Percentiles rank a stretch among this genome's conserved stretches.
These are phyloP conservation scores for Cucurbita argyrosperma DNA, from an alignment of 306 rosid species.

Conservation along the genomic window DNA sequence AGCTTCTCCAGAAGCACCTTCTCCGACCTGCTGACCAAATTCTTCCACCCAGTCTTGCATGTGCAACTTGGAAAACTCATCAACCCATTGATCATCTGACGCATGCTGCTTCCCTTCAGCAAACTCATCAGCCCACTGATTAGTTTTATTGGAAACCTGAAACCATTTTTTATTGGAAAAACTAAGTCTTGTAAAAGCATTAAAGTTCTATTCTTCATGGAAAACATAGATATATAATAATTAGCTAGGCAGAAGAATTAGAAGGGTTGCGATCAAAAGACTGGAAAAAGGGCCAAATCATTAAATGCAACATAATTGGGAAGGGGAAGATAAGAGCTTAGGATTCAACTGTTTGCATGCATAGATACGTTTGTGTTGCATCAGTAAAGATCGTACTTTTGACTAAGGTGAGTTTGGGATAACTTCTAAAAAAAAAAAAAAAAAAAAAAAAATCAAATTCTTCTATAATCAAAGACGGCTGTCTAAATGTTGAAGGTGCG, in stretches of 20 bases:
- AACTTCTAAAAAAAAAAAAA: neutral
- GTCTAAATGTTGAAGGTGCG: neutral
- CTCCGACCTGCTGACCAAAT: conserved; percentile 67
- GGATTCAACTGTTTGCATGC: neutral
- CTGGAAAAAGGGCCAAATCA: neutral
- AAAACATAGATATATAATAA: neutral
- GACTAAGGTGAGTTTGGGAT: neutral
- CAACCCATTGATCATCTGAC: conserved; percentile 72
- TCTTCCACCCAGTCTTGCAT: conserved; percentile 89
- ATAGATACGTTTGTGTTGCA: neutral
- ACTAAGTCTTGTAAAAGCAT: neutral
- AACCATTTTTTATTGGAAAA: neutral
- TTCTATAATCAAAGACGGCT: neutral
- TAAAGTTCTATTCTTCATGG: neutral
- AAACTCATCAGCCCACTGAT: conserved; percentile 83
- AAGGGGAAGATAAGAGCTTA: neutral
- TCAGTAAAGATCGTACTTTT: neutral
- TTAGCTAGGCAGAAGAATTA: neutral
- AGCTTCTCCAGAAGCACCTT: conserved; percentile 51
- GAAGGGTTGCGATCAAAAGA: neutral
- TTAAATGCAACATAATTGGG: neutral
- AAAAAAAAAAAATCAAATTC: neutral
- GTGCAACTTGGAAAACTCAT: conserved; percentile 81
- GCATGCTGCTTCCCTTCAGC: conserved; percentile 26
- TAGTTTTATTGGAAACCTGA: conserved; percentile 48